Base-by-base conservation (phyloP, 2,329 filamentous ascomycete species). In the Fusarium chaquense region DNA sequence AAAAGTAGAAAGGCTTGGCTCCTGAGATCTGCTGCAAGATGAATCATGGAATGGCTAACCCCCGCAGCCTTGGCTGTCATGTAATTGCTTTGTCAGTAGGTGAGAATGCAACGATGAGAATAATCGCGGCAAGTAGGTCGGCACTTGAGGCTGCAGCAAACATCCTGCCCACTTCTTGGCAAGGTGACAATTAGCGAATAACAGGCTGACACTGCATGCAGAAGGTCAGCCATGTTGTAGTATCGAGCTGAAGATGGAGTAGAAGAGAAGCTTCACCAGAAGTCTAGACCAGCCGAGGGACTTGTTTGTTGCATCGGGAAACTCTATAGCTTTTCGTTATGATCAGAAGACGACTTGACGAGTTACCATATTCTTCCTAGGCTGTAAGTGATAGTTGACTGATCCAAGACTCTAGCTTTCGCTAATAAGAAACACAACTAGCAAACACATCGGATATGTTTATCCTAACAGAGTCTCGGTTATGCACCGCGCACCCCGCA, bases 401-500 rank as follows among this genome's bases (percentile, higher is more conserved):
- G 20, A 9, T 8, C 13, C 13, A 3, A 16, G 12, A 28, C 3
- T 51, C 28, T 20, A 52, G 33, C 18, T 24, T 40, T 22, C 15
- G 49, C 49, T 38, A 36, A 12, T 38, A 36, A 12, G 5, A 8
- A 16, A 18, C 47, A 52, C 2, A 15, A 56, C 47, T 50, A 38
- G 40, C 20, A 36, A 38, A n/a, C 18, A n/a, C 28, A 30, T 8
- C 24, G 49, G 45, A 63, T 32, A 38, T 46, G 43, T 51, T 32
- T 55, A 35, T 56, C 58, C 60, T 28, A 28, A 24, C 20, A 9
- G 28, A 40, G 45, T 30, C 41, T 47, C 10, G 20, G 20, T 20
- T 5, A 62, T 62, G 58, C 58, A 63, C 60, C 60, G 58, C 58
- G 58, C 58, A 63, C 60, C 60, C 60, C 58, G 60, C 60, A 62